phyloP scores from a whole-genome alignment of 2,329 filamentous ascomycete species.

The Macrophomina tecta region DNA sequence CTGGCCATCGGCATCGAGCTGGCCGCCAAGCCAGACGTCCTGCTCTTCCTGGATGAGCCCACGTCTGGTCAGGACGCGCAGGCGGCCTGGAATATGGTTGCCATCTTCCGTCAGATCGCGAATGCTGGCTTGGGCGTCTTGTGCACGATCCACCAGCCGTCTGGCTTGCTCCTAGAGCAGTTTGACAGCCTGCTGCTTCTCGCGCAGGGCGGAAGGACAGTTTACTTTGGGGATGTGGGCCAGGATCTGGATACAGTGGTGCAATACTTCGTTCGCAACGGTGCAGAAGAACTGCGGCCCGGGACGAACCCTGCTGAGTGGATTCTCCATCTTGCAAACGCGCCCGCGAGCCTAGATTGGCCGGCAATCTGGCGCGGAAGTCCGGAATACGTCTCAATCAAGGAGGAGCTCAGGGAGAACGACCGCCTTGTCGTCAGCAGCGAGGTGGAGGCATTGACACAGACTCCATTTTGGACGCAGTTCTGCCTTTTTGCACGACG shows the following conservation, averaged over 20 bases:
- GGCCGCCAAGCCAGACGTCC: slow-evolving; percentile 66
- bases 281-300: slow-evolving; percentile 58
- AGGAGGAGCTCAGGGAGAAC: background rate
- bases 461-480: slow-evolving; percentile 29
- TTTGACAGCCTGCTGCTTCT: slow-evolving; percentile 81
- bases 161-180: slow-evolving; percentile 80
- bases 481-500: slow-evolving; percentile 28
- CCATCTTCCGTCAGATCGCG: slow-evolving; percentile 74
- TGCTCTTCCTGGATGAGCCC: slow-evolving; percentile 77
- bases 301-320: slow-evolving; percentile 67
- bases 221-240: slow-evolving; percentile 83
- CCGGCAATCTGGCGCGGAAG: background rate
- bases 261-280: slow-evolving; percentile 53
- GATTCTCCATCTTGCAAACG: slow-evolving; percentile 50
- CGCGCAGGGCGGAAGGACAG: slow-evolving; percentile 75
- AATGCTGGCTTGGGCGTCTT: slow-evolving; percentile 79
- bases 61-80: slow-evolving; percentile 73
- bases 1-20: slow-evolving; percentile 66
- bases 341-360: background rate
- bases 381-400: background rate
- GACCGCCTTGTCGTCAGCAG: background rate
- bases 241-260: slow-evolving; percentile 70
- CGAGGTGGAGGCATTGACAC: background rate
- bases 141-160: slow-evolving; percentile 87
- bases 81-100: slow-evolving; percentile 72